These are phyloP conservation scores for Candida incommunis DNA, from an alignment of 805 yeast genomes.

Conservation along the genomic window DNA sequence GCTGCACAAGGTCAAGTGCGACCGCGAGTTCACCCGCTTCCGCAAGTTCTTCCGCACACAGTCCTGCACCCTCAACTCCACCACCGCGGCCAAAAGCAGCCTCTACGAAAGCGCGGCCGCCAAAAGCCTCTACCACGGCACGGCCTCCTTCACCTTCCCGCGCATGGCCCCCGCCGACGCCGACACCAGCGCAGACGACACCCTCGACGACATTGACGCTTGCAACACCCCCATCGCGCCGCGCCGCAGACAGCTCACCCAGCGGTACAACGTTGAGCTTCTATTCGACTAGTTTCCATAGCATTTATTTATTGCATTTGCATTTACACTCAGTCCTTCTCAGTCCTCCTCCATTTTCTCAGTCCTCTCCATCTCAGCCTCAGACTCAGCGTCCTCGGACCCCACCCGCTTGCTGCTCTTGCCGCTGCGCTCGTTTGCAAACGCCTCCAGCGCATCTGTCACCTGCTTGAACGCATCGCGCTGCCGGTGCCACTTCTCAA, in stretches of 20 bases:
- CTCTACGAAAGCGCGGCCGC: background rate
- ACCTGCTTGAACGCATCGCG: conserved; percentile 12
- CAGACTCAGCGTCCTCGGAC: conserved; percentile 6
- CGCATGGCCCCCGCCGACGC: background rate
- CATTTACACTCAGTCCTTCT: background rate
- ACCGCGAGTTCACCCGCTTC: conserved; percentile 38
- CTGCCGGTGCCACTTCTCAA: conserved; percentile 12
- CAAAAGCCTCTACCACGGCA: background rate
- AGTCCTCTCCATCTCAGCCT: background rate
- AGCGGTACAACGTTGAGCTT: background rate
- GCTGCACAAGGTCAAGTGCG: conserved; percentile 31
- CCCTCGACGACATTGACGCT: background rate
- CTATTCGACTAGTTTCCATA: background rate
- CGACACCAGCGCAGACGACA: background rate
- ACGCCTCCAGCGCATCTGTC: conserved; percentile 11
- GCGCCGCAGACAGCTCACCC: background rate
- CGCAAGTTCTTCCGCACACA: conserved; percentile 21
- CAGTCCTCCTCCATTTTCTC: background rate
- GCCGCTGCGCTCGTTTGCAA: conserved; percentile 2
- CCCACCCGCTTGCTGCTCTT: too few species aligned
- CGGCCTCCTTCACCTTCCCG: conserved; percentile 1
- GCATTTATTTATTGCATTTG: conserved; percentile 1
- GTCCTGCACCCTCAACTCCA: conserved; percentile 13
- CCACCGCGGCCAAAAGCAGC: conserved; percentile 9
- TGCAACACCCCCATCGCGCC: background rate